Percentiles rank a stretch among this genome's conserved stretches.
phyloP scores from a whole-genome alignment of 805 yeast species.

The Kodamaea jinghongensis region DNA sequence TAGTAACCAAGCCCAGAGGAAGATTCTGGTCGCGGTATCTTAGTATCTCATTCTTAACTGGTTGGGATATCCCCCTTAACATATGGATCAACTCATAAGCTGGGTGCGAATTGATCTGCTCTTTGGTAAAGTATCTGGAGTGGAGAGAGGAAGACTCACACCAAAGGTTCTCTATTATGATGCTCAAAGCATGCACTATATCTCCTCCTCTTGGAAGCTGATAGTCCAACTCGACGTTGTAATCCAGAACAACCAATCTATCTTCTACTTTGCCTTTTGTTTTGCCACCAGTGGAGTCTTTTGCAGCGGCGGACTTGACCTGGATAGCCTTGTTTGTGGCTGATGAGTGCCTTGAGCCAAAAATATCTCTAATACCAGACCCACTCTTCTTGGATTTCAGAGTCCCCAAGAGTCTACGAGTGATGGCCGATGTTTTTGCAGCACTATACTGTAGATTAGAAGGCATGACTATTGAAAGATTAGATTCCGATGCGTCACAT shows the following conservation, averaged over 20 bases:
- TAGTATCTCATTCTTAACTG: conserved; percentile 35
- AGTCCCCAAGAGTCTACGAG: conserved; percentile 18
- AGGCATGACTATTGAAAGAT: conserved; percentile 8
- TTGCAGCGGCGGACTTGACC: background rate
- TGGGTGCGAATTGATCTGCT: conserved; percentile 10
- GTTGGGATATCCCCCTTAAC: conserved; percentile 33
- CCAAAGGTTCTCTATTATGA: conserved; percentile 37
- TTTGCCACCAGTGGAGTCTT: background rate
- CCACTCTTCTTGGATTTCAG: conserved; percentile 2
- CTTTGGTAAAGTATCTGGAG: conserved; percentile 18
- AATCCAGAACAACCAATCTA: conserved; percentile 22
- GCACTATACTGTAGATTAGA: conserved; percentile 34
- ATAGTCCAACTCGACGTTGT: conserved; percentile 40
- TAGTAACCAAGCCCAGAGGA: conserved; percentile 41
- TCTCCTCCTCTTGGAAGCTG: conserved; percentile 31
- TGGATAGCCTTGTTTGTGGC: conserved; percentile 8
- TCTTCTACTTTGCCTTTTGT: conserved; percentile 5
- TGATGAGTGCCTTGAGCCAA: conserved; percentile 4
- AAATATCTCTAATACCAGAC: background rate
- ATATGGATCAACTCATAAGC: conserved; percentile 31
- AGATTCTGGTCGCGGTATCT: conserved; percentile 31
- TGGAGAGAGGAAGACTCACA: conserved; percentile 32
- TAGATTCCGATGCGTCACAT: background rate
- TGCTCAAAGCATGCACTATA: conserved; percentile 30
- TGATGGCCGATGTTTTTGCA: conserved; percentile 36